Evolutionary conservation across 345 rosid species (phyloP), one percentile per base, ranked within the genome.

Genomic region (Isatis tinctoria): DNA sequence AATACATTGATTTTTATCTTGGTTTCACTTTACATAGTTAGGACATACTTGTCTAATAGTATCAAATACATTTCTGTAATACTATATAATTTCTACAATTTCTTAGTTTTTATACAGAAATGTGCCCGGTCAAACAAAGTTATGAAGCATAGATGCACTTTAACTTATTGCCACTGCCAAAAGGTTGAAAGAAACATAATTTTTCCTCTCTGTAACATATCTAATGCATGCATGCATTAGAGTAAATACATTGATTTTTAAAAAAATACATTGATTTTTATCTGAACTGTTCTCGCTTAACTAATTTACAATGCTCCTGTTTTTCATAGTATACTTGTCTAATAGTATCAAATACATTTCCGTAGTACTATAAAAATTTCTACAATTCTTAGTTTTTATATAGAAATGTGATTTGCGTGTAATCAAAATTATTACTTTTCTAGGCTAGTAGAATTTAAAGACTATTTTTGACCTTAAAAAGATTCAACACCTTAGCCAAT

Each of bases 71-170:
- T 22, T 22, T 22, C 24, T 22, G 24, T 2, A 22, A 22, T 22
- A 22, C 24, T 22, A 22, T 22, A 22, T n/a, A 22, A 22, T 22
- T 22, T 22, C 24, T 22, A 22, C 24, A 22, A 22, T n/a, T 37
- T 41, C 24, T 9, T 17, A 35, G 32, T 18, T 27, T 22, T 20
- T 49, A 27, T 4, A 20, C 20, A 24, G 24, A 51, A 22, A 27
- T 14, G 22, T 75, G 33, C 71, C 67, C 71, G 75, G 79, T 76
- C 79, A 76, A 76, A 76, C 70, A 54, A 69, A 28, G 65, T 54
- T 64, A 54, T 12, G 65, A 54, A 10, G 28, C 60, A 54, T 76
- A 44, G 44, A 70, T 75, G 68, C 24, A 69, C 35, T 41, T 51
- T 61, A 69, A 53, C 44, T 63, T 44, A 69, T 54, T 69, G 65